Evolutionary conservation across 768 basidiomycete genomes (phyloP), one percentile per base, ranked within the genome.

Genomic region (Mycena indigotica): DNA sequence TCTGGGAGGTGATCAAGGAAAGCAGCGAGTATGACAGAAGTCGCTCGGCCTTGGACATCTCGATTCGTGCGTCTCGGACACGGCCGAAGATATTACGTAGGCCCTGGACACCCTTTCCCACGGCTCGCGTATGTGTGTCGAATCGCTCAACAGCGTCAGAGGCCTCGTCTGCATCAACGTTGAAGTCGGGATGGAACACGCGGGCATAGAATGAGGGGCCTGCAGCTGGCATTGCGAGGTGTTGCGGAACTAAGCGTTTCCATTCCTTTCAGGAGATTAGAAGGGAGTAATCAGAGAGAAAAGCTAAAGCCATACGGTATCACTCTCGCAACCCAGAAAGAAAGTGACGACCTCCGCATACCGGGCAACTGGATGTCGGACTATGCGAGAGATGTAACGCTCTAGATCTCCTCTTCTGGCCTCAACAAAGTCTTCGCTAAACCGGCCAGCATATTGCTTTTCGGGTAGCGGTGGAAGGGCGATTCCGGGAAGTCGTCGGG

Each of bases 131-230:
- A 64, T 94, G 88, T 10, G 72, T 74, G 35, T 85, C 82, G 67
- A 95, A 95, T 1, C 81, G 73, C 6, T 84, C 80, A 5, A 84
- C 75, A 0, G 79, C 71, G 16, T 84, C 84, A 13, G 73, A 69
- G 0, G 89, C 87, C 24, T 94, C 93, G 39, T 88, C 85, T 0
- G 78, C 67, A 61, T 95, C 92, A 25, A 94, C 66, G 66, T 94
- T 94, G 73, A 91, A 95, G 0, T 83, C 88, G 3, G 91, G 93
- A 65, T 95, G 93, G 64, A 86, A 93, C 1, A 93, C 86, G 39
- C 84, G 84, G 0, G 87, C 84, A 65, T 87, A 91, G 67, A 93
- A 94, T 1, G 82, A 75, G 8, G 90, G 83, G 1, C 89, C 90
- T n/a, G 87, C 84, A 12, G 88, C 77, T 2, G 83, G 82, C 59